Percentiles rank a stretch among this genome's conserved stretches.
These are phyloP conservation scores for Strobilomyces dryophilus DNA, from an alignment of 768 basidiomycete species.

Conservation along the genomic window DNA sequence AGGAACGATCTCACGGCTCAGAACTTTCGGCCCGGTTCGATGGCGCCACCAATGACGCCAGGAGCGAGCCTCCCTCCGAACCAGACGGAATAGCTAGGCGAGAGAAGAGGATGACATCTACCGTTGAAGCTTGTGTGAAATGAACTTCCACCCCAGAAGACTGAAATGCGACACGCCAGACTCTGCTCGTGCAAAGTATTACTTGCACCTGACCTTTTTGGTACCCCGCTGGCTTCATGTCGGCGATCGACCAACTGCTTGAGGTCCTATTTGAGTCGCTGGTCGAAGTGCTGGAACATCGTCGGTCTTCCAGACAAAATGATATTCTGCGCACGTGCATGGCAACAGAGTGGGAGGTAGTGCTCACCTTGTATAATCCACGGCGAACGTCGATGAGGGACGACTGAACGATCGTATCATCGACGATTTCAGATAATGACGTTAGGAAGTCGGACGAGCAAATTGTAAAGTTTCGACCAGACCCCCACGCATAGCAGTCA, in stretches of 20 bases:
- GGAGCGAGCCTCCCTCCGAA: conserved; percentile 95
- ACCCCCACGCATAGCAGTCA: too few species aligned
- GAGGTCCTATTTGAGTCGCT: conserved; percentile 67
- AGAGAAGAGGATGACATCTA: conserved; percentile 46
- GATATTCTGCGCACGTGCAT: conserved; percentile 70
- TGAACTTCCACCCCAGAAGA: conserved; percentile 97
- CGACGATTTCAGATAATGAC: conserved; percentile 79
- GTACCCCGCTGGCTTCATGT: conserved; percentile 69
- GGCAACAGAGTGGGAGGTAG: neutral
- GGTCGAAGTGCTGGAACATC: conserved; percentile 81
- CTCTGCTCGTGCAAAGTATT: neutral
- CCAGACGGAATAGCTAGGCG: conserved; percentile 86
- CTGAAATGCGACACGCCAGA: conserved; percentile 35
- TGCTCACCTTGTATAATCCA: conserved; percentile 84
- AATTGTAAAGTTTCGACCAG: too few species aligned
- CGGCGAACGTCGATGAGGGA: conserved; percentile 33
- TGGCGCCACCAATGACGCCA: conserved; percentile 92
- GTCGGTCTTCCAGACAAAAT: conserved; percentile 52
- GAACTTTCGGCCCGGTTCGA: too few species aligned
- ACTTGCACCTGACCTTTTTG: conserved; percentile 53
- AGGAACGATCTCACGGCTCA: conserved; percentile 42
- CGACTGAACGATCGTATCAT: neutral
- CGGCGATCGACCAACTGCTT: conserved; percentile 91
- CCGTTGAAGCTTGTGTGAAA: conserved; percentile 96
- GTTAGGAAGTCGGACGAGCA: conserved; percentile 97